Conservation (phyloP, 768 basidiomycete species). For the Sporobolomyces pararoseus region DNA sequence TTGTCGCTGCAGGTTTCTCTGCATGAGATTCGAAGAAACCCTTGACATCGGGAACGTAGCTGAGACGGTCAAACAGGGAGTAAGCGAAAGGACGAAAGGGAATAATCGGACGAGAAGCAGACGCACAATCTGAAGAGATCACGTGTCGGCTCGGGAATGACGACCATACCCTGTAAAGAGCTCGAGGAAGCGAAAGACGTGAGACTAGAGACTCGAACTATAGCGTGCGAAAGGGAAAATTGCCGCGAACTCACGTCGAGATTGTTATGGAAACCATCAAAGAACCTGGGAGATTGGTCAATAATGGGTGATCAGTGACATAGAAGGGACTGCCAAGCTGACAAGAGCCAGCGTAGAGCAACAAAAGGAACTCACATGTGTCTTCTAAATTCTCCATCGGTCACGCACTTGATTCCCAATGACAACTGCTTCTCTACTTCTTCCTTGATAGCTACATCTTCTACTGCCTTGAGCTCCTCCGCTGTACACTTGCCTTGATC, state of each 20-base stretch:
- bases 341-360: too few relatives aligned
- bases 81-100: neutral
- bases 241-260: slow-evolving; percentile 52
- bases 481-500: neutral
- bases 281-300: neutral
- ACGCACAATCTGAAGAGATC: slow-evolving; percentile 40
- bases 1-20: slow-evolving; percentile 32
- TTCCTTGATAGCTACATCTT: slow-evolving; percentile 43
- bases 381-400: slow-evolving; percentile 44
- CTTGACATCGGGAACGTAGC: slow-evolving; percentile 41
- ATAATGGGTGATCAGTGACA: too few relatives aligned
- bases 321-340: too few relatives aligned
- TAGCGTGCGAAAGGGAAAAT: too few relatives aligned
- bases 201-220: too few relatives aligned
- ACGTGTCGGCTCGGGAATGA: slow-evolving; percentile 27
- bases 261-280: slow-evolving; percentile 64
- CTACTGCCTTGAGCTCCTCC: slow-evolving; percentile 39
- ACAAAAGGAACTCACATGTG: slow-evolving; percentile 29
- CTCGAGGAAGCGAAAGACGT: too few relatives aligned
- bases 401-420: slow-evolving; percentile 35
- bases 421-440: slow-evolving; percentile 33
- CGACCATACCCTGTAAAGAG: slow-evolving; percentile 55
- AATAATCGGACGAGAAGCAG: neutral
- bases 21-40: slow-evolving; percentile 38
- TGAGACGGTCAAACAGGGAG: neutral